Evolutionary conservation across 768 basidiomycete species (phyloP), one percentile per base, ranked within the genome.

Genomic region (Baorangia bicolor): DNA sequence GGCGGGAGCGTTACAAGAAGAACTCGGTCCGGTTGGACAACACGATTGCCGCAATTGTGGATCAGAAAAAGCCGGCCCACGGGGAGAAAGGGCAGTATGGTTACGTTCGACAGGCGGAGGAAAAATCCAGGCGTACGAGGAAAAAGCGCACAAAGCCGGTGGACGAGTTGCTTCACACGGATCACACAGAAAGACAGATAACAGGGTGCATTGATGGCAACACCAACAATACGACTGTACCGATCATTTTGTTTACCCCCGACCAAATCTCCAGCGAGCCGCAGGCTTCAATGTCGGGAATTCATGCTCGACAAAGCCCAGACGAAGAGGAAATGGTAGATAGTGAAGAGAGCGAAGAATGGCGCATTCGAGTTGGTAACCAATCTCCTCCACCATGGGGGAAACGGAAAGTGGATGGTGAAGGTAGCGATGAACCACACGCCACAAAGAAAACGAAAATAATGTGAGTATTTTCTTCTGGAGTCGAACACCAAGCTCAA

Each of bases 1-100:
- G 90, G 90, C 82, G 91, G 27, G 90, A 93, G 65, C 79, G 91
- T 28, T 93, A 93, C 75, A 92, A 92, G 76, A 92, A 92, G 71
- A 87, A 93, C 57, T 75, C 88, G 0, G 66, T 73, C 8, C 83
- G 89, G 11, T 77, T 92, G 35, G 89, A 92, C 64, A 64, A 64
- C 12, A 71, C 81, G 51, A 92, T 93, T 49, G 70, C 82, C 2
- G 74, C 74, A 5, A 84, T 91, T 13, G 88, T 92, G 2, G 84
- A 83, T 27, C 78, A 85, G 66, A 88, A 83, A 66, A 87, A 85
- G 61, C 86, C 88, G 2, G 70, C 70, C 1, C 81, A 78, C 10
- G 89, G 88, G 23, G 87, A 88, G 69, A 89, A 91, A 65, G 90
- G 90, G 0, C 89, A 91, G 57, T 90, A 90, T 60, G 89, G 88